Evolutionary conservation across 192 early-diverging fungal species (phyloP).

Genomic region (Linnemannia zychae): DNA sequence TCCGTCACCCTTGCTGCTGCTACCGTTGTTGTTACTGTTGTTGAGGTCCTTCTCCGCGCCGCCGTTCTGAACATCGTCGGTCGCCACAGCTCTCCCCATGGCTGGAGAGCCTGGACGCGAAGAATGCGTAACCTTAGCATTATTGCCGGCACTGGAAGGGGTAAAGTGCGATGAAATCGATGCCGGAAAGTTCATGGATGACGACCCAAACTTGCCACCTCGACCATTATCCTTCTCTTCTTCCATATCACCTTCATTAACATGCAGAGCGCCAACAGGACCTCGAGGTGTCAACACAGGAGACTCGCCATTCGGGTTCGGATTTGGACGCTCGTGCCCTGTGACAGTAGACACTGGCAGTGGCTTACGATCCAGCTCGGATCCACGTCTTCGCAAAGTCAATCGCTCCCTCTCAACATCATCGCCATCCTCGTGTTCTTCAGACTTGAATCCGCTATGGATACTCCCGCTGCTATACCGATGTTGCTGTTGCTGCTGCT

Average conservation of each 20-base stretch:
- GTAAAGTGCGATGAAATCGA: slow-evolving; percentile 39
- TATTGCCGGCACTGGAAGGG: not conserved
- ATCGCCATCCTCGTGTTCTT: too few relatives aligned
- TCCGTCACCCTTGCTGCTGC: not conserved
- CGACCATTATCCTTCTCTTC: not conserved
- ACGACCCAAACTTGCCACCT: not conserved
- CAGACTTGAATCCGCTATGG: not conserved
- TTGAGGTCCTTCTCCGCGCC: not conserved
- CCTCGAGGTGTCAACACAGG: slow-evolving; percentile 12
- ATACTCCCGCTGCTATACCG: not conserved
- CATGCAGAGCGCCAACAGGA: too few relatives aligned
- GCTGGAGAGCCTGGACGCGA: slow-evolving; percentile 6
- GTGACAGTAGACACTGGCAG: slow-evolving; percentile 1
- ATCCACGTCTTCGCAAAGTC: not conserved
- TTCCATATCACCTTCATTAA: not conserved
- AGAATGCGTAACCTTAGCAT: not conserved
- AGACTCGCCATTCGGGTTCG: slow-evolving; percentile 45
- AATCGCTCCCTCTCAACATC: not conserved
- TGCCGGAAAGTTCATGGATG: slow-evolving; percentile 16
- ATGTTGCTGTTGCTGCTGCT: not conserved
- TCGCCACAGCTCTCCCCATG: not conserved
- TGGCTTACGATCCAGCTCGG: not conserved
- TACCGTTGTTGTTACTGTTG: too few relatives aligned
- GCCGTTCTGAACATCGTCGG: not conserved
- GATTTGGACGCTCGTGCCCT: slow-evolving; percentile 24